Percentiles rank a stretch among this genome's conserved stretches.
These are phyloP conservation scores for Wallemia mellicola DNA, from an alignment of 1,284 basidiomycete genomes.

Conservation along the genomic window DNA sequence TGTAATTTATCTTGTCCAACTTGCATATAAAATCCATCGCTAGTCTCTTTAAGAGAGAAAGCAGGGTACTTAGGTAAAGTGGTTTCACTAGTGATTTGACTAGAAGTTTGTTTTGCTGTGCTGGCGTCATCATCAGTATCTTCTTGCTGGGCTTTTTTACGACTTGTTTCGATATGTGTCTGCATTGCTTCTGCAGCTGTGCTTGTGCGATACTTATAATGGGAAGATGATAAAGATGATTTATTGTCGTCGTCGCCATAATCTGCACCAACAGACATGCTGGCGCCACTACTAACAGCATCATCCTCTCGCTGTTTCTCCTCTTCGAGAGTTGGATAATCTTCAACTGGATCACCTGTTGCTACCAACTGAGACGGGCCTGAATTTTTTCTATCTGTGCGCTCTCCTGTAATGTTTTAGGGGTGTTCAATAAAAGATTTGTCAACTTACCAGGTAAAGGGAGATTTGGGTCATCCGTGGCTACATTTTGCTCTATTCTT, in stretches of 20 bases:
- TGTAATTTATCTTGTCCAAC: constrained; percentile 26
- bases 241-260: not conserved
- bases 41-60: not conserved
- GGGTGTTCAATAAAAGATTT: too few relatives aligned
- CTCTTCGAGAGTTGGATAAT: not conserved
- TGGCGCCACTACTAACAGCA: not conserved
- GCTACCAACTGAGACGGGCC: too few relatives aligned
- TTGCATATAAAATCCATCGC: not conserved
- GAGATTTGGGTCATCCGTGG: not conserved
- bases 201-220: not conserved
- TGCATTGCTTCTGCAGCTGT: not conserved
- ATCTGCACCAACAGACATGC: not conserved
- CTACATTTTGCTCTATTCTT: not conserved
- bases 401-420: too few relatives aligned
- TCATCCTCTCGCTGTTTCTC: not conserved
- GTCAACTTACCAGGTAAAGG: not conserved
- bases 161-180: not conserved
- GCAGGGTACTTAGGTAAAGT: not conserved
- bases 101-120: not conserved
- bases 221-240: too few relatives aligned
- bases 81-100: not conserved
- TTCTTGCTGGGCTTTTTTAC: not conserved
- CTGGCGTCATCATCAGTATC: not conserved
- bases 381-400: too few relatives aligned
- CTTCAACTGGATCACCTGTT: not conserved